Percentiles rank a stretch among this genome's conserved stretches.
Evolutionary conservation across 176 grass and related monocot species (phyloP).

Genomic region (Tuctoria greenei): DNA sequence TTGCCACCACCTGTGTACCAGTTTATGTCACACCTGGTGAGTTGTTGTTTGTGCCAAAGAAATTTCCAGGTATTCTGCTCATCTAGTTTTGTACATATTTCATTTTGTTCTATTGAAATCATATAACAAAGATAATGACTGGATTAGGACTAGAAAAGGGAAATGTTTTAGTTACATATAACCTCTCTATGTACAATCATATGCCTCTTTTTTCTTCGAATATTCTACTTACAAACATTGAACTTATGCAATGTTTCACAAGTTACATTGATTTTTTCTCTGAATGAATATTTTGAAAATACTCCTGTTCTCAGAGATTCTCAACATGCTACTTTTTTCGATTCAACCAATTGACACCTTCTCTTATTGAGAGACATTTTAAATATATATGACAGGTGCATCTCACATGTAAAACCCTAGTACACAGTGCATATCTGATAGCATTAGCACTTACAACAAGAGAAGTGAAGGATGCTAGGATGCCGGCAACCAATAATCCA

Average conservation of each 20-base stretch:
- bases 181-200: conserved; percentile 2
- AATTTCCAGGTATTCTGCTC: conserved; percentile 17
- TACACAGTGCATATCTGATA: conserved; percentile 14
- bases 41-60: neutral
- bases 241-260: neutral
- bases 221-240: neutral
- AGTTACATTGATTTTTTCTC: neutral
- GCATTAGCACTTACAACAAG: conserved; percentile 73
- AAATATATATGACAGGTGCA: conserved; percentile 2
- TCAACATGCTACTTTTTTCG: neutral
- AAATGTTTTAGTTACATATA: neutral
- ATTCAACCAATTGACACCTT: neutral
- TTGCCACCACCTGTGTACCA: conserved; percentile 66
- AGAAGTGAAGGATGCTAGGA: conserved; percentile 75
- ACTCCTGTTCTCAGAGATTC: neutral
- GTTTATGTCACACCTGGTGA: conserved; percentile 9
- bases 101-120: neutral
- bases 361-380: neutral
- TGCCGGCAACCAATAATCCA: conserved; percentile 73
- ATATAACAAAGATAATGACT: neutral
- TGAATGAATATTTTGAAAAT: neutral
- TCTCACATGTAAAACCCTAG: neutral
- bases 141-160: neutral
- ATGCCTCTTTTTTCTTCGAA: neutral
- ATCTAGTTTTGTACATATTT: conserved; percentile 1